These are phyloP conservation scores for Penicillium salamii DNA, from an alignment of 495 filamentous ascomycete genomes.

Conservation along the genomic window DNA sequence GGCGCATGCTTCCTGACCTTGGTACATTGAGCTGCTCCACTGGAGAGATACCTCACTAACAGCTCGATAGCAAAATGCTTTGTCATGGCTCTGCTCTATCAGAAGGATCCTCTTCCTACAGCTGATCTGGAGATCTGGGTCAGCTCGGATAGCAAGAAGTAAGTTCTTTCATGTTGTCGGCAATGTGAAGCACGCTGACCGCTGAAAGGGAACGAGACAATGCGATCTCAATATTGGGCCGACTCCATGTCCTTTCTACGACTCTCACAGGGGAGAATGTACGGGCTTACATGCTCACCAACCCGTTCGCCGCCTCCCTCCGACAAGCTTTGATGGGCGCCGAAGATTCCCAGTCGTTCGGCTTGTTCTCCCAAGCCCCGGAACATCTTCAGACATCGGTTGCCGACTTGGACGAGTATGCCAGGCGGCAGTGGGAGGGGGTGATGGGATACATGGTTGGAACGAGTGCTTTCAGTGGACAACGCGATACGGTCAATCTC, in stretches of 20 bases:
- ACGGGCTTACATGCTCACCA: slow-evolving; percentile 66
- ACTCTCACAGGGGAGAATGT: slow-evolving; percentile 56
- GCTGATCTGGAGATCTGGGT: slow-evolving; percentile 83
- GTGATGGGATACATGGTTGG: slow-evolving; percentile 94
- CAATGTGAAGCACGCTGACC: background rate
- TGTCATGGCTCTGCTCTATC: slow-evolving; percentile 91
- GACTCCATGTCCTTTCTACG: slow-evolving; percentile 74
- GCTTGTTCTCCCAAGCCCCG: slow-evolving; percentile 68
- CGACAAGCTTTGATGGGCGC: slow-evolving; percentile 83
- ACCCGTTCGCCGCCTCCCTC: slow-evolving; percentile 71
- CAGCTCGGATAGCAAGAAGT: slow-evolving; percentile 66
- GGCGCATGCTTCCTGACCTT: slow-evolving; percentile 91
- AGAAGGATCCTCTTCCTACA: slow-evolving; percentile 69
- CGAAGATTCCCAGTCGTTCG: slow-evolving; percentile 82
- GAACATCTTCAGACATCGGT: slow-evolving; percentile 58
- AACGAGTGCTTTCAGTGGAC: slow-evolving; percentile 52
- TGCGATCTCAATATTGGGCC: slow-evolving; percentile 73
- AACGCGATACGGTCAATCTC: slow-evolving; percentile 49
- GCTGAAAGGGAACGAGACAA: slow-evolving; percentile 70
- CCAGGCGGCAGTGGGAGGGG: slow-evolving; percentile 86
- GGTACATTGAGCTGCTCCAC: slow-evolving; percentile 52
- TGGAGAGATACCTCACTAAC: slow-evolving; percentile 20
- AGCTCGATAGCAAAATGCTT: slow-evolving; percentile 75
- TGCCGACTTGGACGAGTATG: slow-evolving; percentile 78
- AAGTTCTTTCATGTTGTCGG: slow-evolving; percentile 16